phyloP scores from a whole-genome alignment of 192 early-diverging fungal species.

The Coemansia sp. region DNA sequence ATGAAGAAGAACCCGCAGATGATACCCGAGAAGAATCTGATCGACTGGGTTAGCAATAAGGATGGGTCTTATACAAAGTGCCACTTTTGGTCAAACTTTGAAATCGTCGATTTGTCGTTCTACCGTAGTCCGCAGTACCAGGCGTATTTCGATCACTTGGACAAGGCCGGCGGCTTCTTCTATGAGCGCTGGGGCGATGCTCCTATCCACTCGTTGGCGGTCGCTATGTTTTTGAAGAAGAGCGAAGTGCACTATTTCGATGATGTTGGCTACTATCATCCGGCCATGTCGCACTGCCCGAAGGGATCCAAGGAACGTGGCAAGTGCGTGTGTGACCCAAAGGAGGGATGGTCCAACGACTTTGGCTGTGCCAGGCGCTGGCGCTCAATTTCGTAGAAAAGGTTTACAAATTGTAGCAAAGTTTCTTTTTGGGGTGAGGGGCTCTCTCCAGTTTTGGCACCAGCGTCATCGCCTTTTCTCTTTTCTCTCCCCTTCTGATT shows the following conservation, averaged over 20 bases:
- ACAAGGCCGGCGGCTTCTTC: conserved; percentile 82
- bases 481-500: background rate
- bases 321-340: conserved; percentile 48
- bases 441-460: background rate
- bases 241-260: conserved; percentile 69
- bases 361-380: conserved; percentile 51
- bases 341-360: conserved; percentile 26
- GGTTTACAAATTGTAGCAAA: no score
- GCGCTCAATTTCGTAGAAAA: conserved; percentile 18
- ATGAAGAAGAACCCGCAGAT: conserved; percentile 27
- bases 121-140: conserved; percentile 62
- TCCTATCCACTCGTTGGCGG: conserved; percentile 69
- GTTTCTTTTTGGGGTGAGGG: background rate
- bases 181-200: conserved; percentile 76
- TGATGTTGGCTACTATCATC: conserved; percentile 68
- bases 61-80: conserved; percentile 61
- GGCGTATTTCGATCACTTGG: conserved; percentile 71
- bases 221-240: conserved; percentile 57
- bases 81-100: conserved; percentile 90
- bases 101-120: conserved; percentile 76
- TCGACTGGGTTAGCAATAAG: conserved; percentile 37
- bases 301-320: conserved; percentile 47
- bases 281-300: conserved; percentile 42
- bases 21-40: conserved; percentile 27
- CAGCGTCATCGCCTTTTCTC: background rate